Evolutionary conservation across 345 rosid genomes (phyloP).

Genomic region (Corchorus capsularis): DNA sequence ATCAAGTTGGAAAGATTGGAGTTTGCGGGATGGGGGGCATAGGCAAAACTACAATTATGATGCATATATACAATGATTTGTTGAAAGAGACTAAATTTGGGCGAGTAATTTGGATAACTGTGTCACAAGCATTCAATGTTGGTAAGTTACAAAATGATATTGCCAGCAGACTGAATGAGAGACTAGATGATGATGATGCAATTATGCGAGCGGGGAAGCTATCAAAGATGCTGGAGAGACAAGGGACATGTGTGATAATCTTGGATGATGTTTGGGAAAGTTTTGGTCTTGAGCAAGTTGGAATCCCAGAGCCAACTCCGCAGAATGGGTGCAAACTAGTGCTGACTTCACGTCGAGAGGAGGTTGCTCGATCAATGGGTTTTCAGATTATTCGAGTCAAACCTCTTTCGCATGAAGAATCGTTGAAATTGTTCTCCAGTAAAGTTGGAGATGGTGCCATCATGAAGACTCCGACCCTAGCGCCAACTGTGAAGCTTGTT

Average conservation of each 20-base stretch:
- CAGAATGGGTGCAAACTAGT: not conserved
- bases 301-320: conserved; percentile 1
- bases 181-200: not conserved
- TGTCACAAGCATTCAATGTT: conserved; percentile 10
- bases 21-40: conserved; percentile 28
- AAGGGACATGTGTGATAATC: conserved; percentile 16
- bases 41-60: conserved; percentile 11
- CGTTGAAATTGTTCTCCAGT: not conserved
- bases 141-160: conserved; percentile 1
- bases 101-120: conserved; percentile 22
- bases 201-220: conserved; percentile 11
- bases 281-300: conserved; percentile 3
- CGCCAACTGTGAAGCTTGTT: not conserved
- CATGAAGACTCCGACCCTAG: not conserved
- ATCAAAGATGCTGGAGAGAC: not conserved
- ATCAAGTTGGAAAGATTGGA: conserved; percentile 4
- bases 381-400: not conserved
- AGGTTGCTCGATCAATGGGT: not conserved
- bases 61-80: not conserved
- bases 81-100: not conserved
- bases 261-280: conserved; percentile 32
- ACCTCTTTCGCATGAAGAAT: not conserved
- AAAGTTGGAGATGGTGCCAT: not conserved
- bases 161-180: not conserved
- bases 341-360: not conserved